Base-by-base conservation (phyloP, 805 yeast species). In the Naumovozyma castellii region DNA sequence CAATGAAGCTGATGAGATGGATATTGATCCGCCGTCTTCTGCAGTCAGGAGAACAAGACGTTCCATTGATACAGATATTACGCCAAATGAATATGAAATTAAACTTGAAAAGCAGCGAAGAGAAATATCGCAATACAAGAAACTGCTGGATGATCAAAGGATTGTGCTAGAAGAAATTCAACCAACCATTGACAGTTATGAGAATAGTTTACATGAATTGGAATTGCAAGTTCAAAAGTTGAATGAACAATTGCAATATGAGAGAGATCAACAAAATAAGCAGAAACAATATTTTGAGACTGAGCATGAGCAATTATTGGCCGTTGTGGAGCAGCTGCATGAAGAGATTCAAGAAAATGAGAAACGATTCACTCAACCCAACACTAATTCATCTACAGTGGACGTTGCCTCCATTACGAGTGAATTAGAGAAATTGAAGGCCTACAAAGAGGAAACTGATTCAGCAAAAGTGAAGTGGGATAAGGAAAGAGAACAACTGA, bases 271-370 rank as follows among this genome's bases (percentile, higher is more conserved):
- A 42, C 59, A 43, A 37, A 34, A 51, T 3, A 51, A 51, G 34
- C 52, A 49, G 35, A 54, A 56, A 37, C 51, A 50, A 33, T 56
- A 44, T 30, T 48, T 53, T 31, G 57, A 53, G 14, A 42, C 44
- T 4, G 63, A 54, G 28, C 61, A 61, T 38, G 57, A 57, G 35
- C 58, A 59, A 37, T 40, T 59, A 4, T 43, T 57, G 20, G 53
- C 53, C 3, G 63, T 55, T n/a, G 56, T 59, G 3, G 60, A 57
- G 28, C 54, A 52, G 27, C 41, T 63, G 16, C 61, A 55, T 32
- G 46, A 53, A 14, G 65, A 63, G 34, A 56, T 64, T 2, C 54
- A 55, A 41, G 54, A 56, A 29, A 51, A 61, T 35, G 61, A 57
- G 36, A 39, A 43, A 27, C 42, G 52, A 16, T 41, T 33, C 29